A percentile compares a stretch with the other conserved stretches of the same genome.
Conservation (phyloP, 345 rosid genomes). For the Moricandia arvensis region DNA sequence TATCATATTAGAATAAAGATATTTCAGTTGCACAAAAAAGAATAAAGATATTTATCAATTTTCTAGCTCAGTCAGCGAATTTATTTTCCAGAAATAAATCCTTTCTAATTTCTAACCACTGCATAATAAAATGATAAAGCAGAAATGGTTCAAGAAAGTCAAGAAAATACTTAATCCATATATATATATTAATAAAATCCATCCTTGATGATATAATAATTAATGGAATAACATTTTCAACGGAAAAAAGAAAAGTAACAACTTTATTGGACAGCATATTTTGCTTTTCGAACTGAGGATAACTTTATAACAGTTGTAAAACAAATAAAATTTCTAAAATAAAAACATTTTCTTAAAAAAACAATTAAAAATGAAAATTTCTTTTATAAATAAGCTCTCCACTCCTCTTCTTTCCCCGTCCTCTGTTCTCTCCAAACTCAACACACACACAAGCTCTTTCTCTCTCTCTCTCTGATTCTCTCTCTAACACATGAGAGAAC, state of each 20-base stretch:
- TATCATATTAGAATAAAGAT: not conserved
- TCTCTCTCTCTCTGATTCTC: not conserved
- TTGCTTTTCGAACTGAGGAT: slow-evolving; percentile 30
- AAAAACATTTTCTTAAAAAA: not conserved
- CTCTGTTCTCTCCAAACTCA: slow-evolving; percentile 14
- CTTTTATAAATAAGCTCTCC: slow-evolving; percentile 39
- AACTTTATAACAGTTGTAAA: slow-evolving; percentile 27
- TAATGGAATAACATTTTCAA: slow-evolving; percentile 8
- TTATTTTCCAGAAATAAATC: not conserved
- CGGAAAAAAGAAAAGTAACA: slow-evolving; percentile 31
- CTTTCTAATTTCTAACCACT: not conserved
- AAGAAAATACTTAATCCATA: no score
- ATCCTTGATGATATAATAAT: no score
- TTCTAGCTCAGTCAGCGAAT: not conserved
- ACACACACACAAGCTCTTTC: not conserved
- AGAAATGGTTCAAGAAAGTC: no score
- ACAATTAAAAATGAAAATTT: not conserved
- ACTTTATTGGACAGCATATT: slow-evolving; percentile 42
- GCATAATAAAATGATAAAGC: not conserved
- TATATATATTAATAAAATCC: no score
- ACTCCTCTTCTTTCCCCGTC: slow-evolving; percentile 13
- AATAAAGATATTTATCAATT: no score
- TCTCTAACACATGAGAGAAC: slow-evolving; percentile 26
- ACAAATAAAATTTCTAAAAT: no score
- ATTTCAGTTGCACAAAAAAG: not conserved